Evolutionary conservation across 2,329 filamentous ascomycete species (phyloP).

Genomic region (Lecanicillium sp.): DNA sequence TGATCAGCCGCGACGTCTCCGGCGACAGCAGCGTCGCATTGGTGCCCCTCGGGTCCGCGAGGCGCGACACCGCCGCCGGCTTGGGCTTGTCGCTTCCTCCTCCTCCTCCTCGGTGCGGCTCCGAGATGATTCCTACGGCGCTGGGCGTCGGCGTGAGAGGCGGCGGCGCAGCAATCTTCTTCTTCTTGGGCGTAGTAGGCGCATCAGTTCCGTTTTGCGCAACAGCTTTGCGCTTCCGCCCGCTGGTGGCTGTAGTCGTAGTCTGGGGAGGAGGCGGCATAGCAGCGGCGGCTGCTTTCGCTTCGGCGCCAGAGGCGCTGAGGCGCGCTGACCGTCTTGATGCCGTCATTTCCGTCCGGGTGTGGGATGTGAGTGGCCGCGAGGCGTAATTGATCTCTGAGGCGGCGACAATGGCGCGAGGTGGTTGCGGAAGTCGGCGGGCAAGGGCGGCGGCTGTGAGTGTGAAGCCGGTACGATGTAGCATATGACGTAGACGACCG

Average conservation of each 20-base stretch:
- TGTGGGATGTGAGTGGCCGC: background rate
- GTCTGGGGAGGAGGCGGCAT: conserved; percentile 15
- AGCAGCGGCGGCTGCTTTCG: conserved; percentile 9
- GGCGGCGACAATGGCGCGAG: background rate
- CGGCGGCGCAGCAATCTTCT: conserved; percentile 17
- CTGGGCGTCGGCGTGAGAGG: conserved; percentile 42
- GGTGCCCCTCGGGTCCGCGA: conserved; percentile 55
- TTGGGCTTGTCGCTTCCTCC: conserved; percentile 28
- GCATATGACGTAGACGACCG: too few relatives aligned
- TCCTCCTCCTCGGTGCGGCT: conserved; percentile 16
- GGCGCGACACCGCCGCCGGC: conserved; percentile 38
- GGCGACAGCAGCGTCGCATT: conserved; percentile 68
- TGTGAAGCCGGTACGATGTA: conserved; percentile 1
- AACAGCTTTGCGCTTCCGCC: conserved; percentile 27
- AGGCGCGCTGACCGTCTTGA: conserved; percentile 35
- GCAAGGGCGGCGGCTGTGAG: background rate
- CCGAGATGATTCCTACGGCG: conserved; percentile 30
- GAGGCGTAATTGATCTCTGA: background rate
- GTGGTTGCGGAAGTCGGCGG: background rate
- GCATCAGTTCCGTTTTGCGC: conserved; percentile 10
- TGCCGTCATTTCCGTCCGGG: conserved; percentile 18
- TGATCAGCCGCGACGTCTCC: conserved; percentile 56
- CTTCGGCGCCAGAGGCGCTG: conserved; percentile 19
- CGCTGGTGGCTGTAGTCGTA: conserved; percentile 8
- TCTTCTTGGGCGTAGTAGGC: conserved; percentile 24